A percentile compares a stretch with the other conserved stretches of the same genome.
Evolutionary conservation across 1,284 basidiomycete genomes (phyloP).

Genomic region (Ganoderma lucidum): DNA sequence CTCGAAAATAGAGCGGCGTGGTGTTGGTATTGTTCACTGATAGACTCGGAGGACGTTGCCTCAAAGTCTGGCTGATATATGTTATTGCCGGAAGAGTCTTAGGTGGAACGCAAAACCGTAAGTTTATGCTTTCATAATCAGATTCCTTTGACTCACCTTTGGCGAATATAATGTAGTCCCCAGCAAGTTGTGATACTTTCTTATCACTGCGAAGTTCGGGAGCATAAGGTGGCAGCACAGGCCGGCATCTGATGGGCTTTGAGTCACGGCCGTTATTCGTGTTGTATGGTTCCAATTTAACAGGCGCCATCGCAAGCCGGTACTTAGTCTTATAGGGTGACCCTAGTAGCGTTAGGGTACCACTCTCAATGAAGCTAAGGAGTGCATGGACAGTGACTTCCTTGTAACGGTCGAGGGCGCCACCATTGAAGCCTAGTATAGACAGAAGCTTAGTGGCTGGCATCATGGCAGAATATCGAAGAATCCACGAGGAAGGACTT

Average conservation of each 20-base stretch:
- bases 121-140: not conserved
- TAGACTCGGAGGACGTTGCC: too few relatives aligned
- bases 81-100: not conserved
- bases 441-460: not conserved
- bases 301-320: not conserved
- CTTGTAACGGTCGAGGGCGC: not conserved
- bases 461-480: not conserved
- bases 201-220: not conserved
- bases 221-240: not conserved
- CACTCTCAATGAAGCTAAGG: not conserved
- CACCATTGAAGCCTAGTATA: not conserved
- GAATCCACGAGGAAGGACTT: not conserved
- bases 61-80: not conserved
- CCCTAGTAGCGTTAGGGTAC: not conserved
- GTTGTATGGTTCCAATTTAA: not conserved
- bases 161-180: not conserved
- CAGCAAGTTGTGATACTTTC: not conserved
- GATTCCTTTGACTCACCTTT: not conserved
- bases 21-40: too few relatives aligned
- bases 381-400: not conserved
- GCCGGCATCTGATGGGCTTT: not conserved
- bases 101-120: not conserved
- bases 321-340: not conserved
- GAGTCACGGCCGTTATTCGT: not conserved
- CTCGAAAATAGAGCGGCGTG: too few relatives aligned